Conservation (phyloP, 1,139 yeast genomes). For the Pichia sp. region DNA sequence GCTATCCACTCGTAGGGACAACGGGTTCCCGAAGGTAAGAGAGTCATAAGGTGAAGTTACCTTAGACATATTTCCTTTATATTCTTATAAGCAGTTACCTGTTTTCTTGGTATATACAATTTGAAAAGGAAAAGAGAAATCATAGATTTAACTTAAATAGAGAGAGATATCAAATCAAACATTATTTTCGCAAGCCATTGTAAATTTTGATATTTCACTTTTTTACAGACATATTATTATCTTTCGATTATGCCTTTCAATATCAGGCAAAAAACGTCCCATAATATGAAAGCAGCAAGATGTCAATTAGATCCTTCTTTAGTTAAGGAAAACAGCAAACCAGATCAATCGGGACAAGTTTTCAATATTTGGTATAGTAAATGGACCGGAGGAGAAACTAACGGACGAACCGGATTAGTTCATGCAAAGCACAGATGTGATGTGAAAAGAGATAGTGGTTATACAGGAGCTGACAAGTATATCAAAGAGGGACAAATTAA, state of each 20-base stretch:
- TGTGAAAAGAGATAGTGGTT: conserved; percentile 62
- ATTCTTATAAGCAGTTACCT: background rate
- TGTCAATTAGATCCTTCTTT: conserved; percentile 67
- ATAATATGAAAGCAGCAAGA: conserved; percentile 40
- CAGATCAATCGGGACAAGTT: conserved; percentile 73
- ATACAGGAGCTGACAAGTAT: conserved; percentile 56
- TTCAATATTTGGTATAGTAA: conserved; percentile 85
- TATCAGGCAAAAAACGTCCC: too few relatives aligned
- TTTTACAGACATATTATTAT: too few relatives aligned
- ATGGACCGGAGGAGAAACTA: conserved; percentile 71
- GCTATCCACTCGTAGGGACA: conserved; percentile 83
- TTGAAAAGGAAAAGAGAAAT: too few relatives aligned
- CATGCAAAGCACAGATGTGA: conserved; percentile 48
- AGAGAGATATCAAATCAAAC: too few relatives aligned
- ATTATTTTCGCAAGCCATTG: too few relatives aligned
- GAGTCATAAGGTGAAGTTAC: conserved; percentile 26
- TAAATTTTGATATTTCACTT: too few relatives aligned
- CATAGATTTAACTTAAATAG: too few relatives aligned
- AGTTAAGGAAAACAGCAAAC: conserved; percentile 56
- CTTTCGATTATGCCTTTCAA: too few relatives aligned
- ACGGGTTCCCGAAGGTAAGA: conserved; percentile 64
- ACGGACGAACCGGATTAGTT: conserved; percentile 31
- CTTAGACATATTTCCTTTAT: conserved; percentile 7
- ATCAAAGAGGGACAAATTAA: conserved; percentile 30
- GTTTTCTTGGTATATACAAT: background rate